Evolutionary conservation across 1,284 basidiomycete species (phyloP), one percentile per base, ranked within the genome.

Genomic region (Boletellus deceptivus): DNA sequence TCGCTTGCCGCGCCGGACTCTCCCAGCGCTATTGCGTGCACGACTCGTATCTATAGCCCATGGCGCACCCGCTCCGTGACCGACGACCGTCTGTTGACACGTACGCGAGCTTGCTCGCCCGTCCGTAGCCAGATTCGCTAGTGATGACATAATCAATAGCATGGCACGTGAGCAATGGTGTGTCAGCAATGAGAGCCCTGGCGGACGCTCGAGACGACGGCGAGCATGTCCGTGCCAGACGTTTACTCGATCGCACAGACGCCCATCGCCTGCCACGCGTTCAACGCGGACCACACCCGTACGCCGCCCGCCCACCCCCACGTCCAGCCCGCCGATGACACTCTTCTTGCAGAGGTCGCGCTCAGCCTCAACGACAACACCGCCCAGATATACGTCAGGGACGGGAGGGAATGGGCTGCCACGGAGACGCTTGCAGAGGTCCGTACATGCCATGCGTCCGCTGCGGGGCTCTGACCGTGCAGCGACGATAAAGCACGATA

Each of bases 331-430:
- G 55, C 46, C 54, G 29, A 57, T 48, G 45, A 56, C 50, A 27
- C 49, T 34, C 46, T 25, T 49, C 10, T 3, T 8, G n/a, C 62
- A 96, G 94, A 94, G 75, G 79, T 99, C 46, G 94, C 93, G 46
- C 86, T 95, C 46, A 93, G 91, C 65, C 78, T 96, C 67, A 98
- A 97, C 74, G 87, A 85, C 43, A 91, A 91, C 69, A 91, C 94
- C 56, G 89, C 89, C 5, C 86, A 90, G 69, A 91, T 99, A 68
- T 91, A 91, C 64, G 69, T 78, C 44, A 80, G 80, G 54, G 75
- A 80, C 47, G 83, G 83, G 6, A 74, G 75, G 11, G 83, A 85
- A 53, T 98, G 94, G 93, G 77, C 79, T 24, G 72, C 85, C 17
- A 80, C 82, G 13, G 89, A 93, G 62, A 91, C 86, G 0, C 81